phyloP scores from a whole-genome alignment of 108 stramenopile genomes.

The Nannochloropsis salina region DNA sequence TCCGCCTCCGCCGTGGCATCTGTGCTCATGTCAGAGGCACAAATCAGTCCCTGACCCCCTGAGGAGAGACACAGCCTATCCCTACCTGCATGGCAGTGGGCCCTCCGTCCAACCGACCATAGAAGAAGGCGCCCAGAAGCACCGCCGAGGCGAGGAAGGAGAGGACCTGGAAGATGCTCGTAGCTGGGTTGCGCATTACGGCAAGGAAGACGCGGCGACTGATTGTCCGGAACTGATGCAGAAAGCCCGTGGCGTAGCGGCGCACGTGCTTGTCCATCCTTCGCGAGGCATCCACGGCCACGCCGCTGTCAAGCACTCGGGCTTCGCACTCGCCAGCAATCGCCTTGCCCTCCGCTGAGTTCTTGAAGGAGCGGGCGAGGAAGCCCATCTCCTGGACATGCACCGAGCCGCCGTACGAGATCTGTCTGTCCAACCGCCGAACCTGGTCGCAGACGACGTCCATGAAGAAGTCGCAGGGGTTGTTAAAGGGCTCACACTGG shows the following conservation, averaged over 20 bases:
- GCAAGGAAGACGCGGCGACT: not conserved
- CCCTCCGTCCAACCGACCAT: not conserved
- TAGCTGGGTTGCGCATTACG: not conserved
- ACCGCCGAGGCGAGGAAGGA: not conserved
- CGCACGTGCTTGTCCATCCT: not conserved
- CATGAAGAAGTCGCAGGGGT: conserved; percentile 53
- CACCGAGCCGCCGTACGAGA: conserved; percentile 3
- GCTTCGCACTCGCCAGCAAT: not conserved
- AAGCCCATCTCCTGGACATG: not conserved
- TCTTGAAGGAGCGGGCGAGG: not conserved
- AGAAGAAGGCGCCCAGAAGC: not conserved
- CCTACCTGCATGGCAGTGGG: not conserved
- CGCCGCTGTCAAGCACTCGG: not conserved
- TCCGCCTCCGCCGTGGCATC: not conserved
- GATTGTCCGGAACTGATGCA: not conserved
- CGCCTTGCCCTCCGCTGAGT: not conserved
- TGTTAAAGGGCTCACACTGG: conserved; percentile 40
- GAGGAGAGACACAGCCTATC: not conserved
- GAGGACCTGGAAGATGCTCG: not conserved
- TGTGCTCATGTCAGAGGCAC: no score
- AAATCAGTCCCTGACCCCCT: no score
- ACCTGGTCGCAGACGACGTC: conserved; percentile 45
- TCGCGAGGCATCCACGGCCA: not conserved
- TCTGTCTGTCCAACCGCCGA: not conserved
- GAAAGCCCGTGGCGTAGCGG: not conserved